phyloP scores from a whole-genome alignment of 2,329 filamentous ascomycete species.

The Cladosporium velox region DNA sequence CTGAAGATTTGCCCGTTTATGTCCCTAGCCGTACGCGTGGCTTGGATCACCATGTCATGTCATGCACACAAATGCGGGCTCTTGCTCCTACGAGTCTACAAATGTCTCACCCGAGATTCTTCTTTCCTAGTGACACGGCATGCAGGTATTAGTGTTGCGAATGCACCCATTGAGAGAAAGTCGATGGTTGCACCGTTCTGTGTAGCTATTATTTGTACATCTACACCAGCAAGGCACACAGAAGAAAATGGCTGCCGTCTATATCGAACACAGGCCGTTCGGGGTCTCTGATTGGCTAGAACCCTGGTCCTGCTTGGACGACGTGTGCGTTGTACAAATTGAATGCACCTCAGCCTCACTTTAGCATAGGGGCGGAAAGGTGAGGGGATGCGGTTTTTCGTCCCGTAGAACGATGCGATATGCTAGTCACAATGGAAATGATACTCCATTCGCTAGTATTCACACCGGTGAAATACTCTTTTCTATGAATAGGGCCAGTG shows the following conservation, averaged over 20 bases:
- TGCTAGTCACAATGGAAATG: neutral
- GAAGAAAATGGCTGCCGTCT: neutral
- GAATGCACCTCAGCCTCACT: neutral
- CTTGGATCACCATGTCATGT: neutral
- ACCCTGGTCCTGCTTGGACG: neutral
- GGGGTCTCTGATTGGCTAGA: neutral
- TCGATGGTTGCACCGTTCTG: neutral
- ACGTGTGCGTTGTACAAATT: neutral
- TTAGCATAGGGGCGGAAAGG: neutral
- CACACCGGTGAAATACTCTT: neutral
- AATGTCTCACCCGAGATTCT: neutral
- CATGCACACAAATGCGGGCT: neutral
- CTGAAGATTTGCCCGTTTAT: neutral
- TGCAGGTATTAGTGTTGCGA: neutral
- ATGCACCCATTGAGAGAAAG: neutral
- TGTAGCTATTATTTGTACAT: neutral
- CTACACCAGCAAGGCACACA: neutral
- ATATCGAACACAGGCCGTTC: neutral
- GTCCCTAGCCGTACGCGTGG: neutral
- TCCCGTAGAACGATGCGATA: neutral
- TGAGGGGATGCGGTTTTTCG: neutral
- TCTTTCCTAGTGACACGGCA: neutral
- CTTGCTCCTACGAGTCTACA: neutral
- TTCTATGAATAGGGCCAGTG: neutral
- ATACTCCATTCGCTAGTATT: neutral